Conservation (phyloP, 306 rosid genomes). For the Prunus dulcis region DNA sequence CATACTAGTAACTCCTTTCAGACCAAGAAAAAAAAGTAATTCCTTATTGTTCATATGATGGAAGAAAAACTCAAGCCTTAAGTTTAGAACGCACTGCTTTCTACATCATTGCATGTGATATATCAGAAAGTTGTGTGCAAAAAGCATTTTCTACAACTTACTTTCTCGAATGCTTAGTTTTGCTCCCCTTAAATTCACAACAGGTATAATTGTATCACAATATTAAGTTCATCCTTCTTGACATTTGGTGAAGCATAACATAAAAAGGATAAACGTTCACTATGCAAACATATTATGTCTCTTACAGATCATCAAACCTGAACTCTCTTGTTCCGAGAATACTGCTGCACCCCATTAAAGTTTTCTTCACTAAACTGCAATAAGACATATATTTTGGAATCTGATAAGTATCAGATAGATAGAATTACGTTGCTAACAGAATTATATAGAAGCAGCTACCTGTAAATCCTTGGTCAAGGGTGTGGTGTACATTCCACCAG, state of each 20-base stretch:
- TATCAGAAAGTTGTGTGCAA: neutral
- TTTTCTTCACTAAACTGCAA: conserved; percentile 53
- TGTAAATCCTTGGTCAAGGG: conserved; percentile 79
- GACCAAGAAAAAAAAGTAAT: too few species aligned
- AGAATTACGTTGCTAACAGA: neutral
- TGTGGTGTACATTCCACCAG: conserved; percentile 90
- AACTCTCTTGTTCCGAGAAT: conserved; percentile 81
- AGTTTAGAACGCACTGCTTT: neutral
- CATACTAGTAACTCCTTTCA: too few species aligned
- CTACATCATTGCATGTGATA: neutral
- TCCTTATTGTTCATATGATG: neutral
- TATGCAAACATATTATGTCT: neutral
- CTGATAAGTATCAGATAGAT: neutral
- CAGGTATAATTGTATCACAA: neutral
- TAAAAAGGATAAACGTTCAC: neutral
- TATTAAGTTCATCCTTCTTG: neutral
- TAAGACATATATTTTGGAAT: conserved; percentile 17
- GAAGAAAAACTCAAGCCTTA: neutral
- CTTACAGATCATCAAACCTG: conserved; percentile 49
- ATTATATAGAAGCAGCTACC: conserved; percentile 36
- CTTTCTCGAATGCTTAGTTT: neutral
- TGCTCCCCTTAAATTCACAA: neutral
- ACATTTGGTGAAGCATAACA: neutral
- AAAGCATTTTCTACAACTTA: neutral
- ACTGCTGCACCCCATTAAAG: conserved; percentile 69